Conservation (phyloP, 257 asterid species). For the Dorcoceras hygrometricum region DNA sequence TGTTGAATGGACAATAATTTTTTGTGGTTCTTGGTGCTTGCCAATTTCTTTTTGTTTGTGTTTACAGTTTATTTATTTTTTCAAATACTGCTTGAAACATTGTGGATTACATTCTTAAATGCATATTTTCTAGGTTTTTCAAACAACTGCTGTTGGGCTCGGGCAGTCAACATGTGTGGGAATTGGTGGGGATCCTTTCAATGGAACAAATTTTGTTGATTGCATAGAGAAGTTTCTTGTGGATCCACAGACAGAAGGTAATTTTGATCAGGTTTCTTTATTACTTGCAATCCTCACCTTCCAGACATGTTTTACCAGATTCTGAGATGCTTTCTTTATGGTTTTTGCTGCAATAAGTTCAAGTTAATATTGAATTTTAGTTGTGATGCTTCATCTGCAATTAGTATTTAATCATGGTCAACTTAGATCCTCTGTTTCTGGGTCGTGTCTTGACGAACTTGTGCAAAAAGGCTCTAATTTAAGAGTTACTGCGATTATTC, state of each 20-base stretch:
- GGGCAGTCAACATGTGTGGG: conserved; percentile 98
- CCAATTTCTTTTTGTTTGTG: neutral
- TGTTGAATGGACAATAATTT: too few relatives aligned
- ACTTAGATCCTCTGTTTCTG: conserved; percentile 20
- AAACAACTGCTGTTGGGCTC: conserved; percentile 98
- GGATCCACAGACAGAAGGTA: conserved; percentile 98
- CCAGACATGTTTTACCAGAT: neutral
- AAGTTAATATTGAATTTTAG: conserved; percentile 1
- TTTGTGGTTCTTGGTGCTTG: too few relatives aligned
- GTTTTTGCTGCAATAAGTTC: neutral
- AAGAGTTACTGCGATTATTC: neutral
- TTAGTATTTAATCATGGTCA: neutral
- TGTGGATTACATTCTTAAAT: conserved; percentile 23
- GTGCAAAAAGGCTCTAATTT: neutral
- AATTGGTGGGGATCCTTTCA: conserved; percentile 98
- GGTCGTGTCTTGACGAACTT: conserved; percentile 13
- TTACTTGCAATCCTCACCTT: conserved; percentile 1
- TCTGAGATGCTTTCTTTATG: neutral
- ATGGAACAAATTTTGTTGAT: conserved; percentile 96
- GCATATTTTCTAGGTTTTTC: conserved; percentile 63
- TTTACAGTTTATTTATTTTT: neutral
- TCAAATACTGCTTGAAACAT: conserved; percentile 13
- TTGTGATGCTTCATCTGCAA: neutral
- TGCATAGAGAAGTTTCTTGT: conserved; percentile 80
- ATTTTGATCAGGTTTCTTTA: conserved; percentile 15